Conservation (phyloP, 2,329 filamentous ascomycete species). For the Aspergillus tubingensis region DNA sequence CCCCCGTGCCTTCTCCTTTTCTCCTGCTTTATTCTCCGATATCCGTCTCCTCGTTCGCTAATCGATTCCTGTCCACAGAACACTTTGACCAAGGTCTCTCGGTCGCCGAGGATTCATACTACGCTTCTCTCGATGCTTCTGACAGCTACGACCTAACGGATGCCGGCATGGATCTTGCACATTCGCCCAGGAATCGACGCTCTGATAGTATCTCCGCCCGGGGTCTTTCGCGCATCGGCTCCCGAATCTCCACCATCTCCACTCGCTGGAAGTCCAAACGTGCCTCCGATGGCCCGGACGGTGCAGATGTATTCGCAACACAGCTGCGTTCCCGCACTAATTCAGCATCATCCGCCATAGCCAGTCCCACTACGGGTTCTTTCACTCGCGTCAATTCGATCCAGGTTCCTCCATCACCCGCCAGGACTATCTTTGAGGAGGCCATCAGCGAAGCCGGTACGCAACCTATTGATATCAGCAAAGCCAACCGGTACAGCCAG, state of each 20-base stretch:
- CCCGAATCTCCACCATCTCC: constrained; percentile 75
- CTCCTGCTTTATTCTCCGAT: constrained; percentile 4
- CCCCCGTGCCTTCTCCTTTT: constrained; percentile 5
- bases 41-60: constrained; percentile 2
- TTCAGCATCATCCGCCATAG: constrained; percentile 44
- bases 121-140: constrained; percentile 31
- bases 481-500: constrained; percentile 52
- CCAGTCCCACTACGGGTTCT: constrained; percentile 38
- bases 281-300: constrained; percentile 37
- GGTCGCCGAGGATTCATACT: constrained; percentile 33
- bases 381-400: constrained; percentile 52
- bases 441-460: constrained; percentile 51
- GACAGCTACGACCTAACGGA: constrained; percentile 55
- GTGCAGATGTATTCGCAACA: constrained; percentile 32
- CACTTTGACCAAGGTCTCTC: constrained; percentile 39
- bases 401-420: constrained; percentile 60
- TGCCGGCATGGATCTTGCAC: constrained; percentile 63
- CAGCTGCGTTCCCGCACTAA: constrained; percentile 44
- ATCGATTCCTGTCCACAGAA: constrained; percentile 28
- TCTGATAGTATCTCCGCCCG: constrained; percentile 50
- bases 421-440: constrained; percentile 64
- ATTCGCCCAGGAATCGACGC: constrained; percentile 57
- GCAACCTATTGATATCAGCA: constrained; percentile 55
- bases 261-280: constrained; percentile 42
- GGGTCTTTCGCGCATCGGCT: constrained; percentile 64